These are phyloP conservation scores for Telopea speciosissima DNA, from an alignment of 177 flowering plant genomes.

Conservation along the genomic window DNA sequence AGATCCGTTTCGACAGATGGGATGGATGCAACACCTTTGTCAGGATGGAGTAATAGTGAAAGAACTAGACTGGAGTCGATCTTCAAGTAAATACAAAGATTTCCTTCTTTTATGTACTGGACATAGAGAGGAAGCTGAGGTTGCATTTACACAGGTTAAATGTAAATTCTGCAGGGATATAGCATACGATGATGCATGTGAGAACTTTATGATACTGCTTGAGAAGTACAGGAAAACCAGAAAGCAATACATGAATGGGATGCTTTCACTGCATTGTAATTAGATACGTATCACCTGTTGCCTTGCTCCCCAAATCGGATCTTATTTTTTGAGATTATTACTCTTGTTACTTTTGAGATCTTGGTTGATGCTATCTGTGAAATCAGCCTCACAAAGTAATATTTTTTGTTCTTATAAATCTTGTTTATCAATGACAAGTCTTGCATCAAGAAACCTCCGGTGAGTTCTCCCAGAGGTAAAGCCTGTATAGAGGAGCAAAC, in stretches of 20 bases:
- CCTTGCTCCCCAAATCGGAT: background rate
- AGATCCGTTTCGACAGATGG: conserved; percentile 40
- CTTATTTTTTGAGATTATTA: too few species aligned
- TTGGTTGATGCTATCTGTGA: too few species aligned
- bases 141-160: conserved; percentile 35
- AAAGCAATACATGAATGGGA: conserved; percentile 60
- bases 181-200: conserved; percentile 32
- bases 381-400: too few species aligned
- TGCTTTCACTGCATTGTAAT: conserved; percentile 57
- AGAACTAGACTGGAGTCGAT: conserved; percentile 13
- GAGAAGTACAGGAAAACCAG: conserved; percentile 50
- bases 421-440: too few species aligned
- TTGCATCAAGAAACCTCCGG: too few species aligned
- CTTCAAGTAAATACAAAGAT: conserved; percentile 15
- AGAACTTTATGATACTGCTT: conserved; percentile 31
- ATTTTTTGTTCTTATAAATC: too few species aligned
- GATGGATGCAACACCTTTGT: conserved; percentile 48
- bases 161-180: conserved; percentile 42
- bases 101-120: conserved; percentile 14
- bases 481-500: too few species aligned
- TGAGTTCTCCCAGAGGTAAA: too few species aligned
- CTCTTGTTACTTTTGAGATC: too few species aligned
- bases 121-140: conserved; percentile 28
- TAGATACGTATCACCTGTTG: background rate
- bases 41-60: conserved; percentile 15